Base-by-base conservation (phyloP, 1,284 basidiomycete genomes). In the Papiliotrema laurentii region DNA sequence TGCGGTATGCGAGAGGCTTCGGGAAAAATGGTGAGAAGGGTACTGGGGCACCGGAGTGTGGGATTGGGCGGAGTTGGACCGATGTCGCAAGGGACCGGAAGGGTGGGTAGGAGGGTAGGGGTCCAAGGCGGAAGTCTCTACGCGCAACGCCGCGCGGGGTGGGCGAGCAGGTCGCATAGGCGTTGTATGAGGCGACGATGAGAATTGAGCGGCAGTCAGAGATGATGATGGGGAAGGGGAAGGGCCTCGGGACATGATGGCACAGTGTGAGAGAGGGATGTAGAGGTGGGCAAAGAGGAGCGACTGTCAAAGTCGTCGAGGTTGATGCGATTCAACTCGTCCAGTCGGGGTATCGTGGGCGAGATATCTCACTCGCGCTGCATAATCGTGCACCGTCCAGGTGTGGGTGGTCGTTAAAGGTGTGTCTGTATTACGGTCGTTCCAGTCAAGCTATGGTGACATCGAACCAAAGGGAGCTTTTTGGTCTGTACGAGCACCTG, bases 171-270 rank as follows among this genome's bases (percentile, higher is more conserved):
- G 42, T 14, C 13, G 47, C n/a, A 37, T 37, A 22, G 31, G 36
- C 9, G 45, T 38, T 3, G 5, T 30, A 31, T 25, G 19, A n/a
- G 38, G 21, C 9, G 42, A 34, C 16, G 38, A 30, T 25, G 44
- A 24, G 19, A 26, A 36, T 4, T 30, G 13, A 9, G 41, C 10
- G 34, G 47, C 13, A 40, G 25, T 21, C 24, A 9, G n/a, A 36
- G 37, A n/a, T n/a, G n/a, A n/a, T n/a, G n/a, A n/a, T n/a, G n/a
- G 37, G 21, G 49, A 51, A 28, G 49, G 49, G 21, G 49, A 51
- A 9, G 45, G 28, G 7, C 39, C 45, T 16, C 49, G 43, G 13
- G 44, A 46, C 49, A 50, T 50, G n/a, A 18, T 47, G 18, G 11
- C 21, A n/a, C 10, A 10, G 10, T 10, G 16, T 16, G 30, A 9